These are phyloP conservation scores for Piromyces finnis DNA, from an alignment of 192 early-diverging fungal genomes.

Conservation along the genomic window DNA sequence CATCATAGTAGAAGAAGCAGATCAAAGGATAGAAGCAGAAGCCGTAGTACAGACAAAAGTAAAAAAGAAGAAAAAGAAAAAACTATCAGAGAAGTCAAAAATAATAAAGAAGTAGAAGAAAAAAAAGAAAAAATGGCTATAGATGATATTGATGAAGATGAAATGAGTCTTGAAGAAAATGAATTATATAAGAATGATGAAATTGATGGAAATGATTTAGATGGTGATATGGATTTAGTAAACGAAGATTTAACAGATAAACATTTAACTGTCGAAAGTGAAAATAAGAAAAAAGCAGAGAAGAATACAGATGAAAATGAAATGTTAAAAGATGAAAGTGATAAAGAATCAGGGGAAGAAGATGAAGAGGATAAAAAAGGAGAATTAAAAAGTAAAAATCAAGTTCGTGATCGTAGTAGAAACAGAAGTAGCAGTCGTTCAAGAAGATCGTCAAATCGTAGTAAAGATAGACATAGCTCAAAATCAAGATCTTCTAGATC, in stretches of 20 bases:
- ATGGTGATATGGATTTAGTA: not conserved
- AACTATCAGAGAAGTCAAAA: not conserved
- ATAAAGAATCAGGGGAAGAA: not conserved
- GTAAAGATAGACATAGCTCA: not conserved
- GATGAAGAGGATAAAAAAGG: not conserved
- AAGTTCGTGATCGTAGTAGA: not conserved
- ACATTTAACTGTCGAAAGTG: not conserved
- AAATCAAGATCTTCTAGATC: not conserved
- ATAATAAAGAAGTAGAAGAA: not conserved
- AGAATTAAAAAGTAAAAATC: not conserved
- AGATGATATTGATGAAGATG: not conserved
- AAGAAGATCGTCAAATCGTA: not conserved
- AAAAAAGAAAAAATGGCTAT: not conserved
- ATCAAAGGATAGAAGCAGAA: not conserved
- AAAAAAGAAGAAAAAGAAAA: not conserved
- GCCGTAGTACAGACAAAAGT: not conserved
- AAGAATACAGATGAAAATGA: not conserved
- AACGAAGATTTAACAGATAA: not conserved
- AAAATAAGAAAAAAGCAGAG: not conserved
- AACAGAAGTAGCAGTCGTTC: not conserved
- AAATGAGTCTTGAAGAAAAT: not conserved
- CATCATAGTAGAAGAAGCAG: slow-evolving; percentile 8
- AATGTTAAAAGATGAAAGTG: not conserved
- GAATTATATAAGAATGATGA: not conserved
- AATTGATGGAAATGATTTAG: not conserved